These are phyloP conservation scores for Cyphellophora attinorum DNA, from an alignment of 2,329 filamentous ascomycete species.

Conservation along the genomic window DNA sequence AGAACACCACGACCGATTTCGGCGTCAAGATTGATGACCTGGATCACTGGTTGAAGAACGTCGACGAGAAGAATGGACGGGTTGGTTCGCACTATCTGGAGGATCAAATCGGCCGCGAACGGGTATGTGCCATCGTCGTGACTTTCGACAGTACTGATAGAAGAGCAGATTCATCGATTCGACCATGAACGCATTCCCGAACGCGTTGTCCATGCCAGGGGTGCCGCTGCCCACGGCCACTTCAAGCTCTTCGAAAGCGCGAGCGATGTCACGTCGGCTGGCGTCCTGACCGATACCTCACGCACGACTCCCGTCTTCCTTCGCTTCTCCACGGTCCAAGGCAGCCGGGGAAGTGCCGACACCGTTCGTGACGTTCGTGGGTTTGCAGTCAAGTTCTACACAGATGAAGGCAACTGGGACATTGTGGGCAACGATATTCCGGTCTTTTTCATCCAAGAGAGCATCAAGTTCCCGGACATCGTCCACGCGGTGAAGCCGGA, in stretches of 20 bases:
- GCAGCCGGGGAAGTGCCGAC: conserved; percentile 66
- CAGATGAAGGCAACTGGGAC: conserved; percentile 68
- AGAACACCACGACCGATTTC: conserved; percentile 64
- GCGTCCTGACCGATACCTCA: conserved; percentile 58
- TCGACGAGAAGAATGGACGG: conserved; percentile 42
- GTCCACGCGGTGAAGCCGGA: conserved; percentile 56
- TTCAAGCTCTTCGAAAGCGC: conserved; percentile 58
- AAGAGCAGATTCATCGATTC: conserved; percentile 49
- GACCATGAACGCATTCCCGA: conserved; percentile 57
- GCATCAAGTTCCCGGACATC: conserved; percentile 43
- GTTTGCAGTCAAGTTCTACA: conserved; percentile 71
- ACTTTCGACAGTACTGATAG: too few relatives aligned
- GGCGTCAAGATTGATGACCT: conserved; percentile 64
- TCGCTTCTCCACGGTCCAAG: conserved; percentile 70
- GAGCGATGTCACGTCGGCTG: conserved; percentile 53
- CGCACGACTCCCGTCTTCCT: conserved; percentile 59
- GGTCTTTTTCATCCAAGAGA: conserved; percentile 68
- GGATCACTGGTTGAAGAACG: conserved; percentile 67
- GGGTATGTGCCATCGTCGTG: too few relatives aligned
- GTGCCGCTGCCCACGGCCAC: conserved; percentile 54
- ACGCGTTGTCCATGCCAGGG: conserved; percentile 53
- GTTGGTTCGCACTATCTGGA: conserved; percentile 62
- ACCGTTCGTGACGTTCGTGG: conserved; percentile 76
- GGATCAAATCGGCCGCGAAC: conserved; percentile 63
- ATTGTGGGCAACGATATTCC: conserved; percentile 66